Conservation (phyloP, 176 grass and related monocot genomes). For the barley (Hordeum vulgare) region MorexV3_pseudomolecules_assembly NC_058522.1:558718093-558718592, state of each 20-base stretch:
- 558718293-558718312: not conserved
- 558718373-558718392: slow-evolving; percentile 96
- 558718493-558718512: slow-evolving; percentile 55
- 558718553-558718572: not conserved
- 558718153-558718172: slow-evolving; percentile 91
- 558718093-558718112: not conserved
- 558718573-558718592: not conserved
- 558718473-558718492: slow-evolving; percentile 87
- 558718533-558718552: not conserved
- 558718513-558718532: not conserved
- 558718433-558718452: slow-evolving; percentile 86
- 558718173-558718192: slow-evolving; percentile 99
- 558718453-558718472: slow-evolving; percentile 56
- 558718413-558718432: slow-evolving; percentile 94
- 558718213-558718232: slow-evolving; percentile 95
- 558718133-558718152: slow-evolving; percentile 99
- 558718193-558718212: slow-evolving; percentile 93
- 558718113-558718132: slow-evolving; percentile 87
- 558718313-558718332: slow-evolving; percentile 2
- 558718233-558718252: slow-evolving; percentile 93
- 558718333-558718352: slow-evolving; percentile 94
- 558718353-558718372: slow-evolving; percentile 99
- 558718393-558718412: slow-evolving; percentile 96
- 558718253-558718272: slow-evolving; percentile 51
- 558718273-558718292: not conserved